Evolutionary conservation across 331 rosid genomes (phyloP), one percentile per base, ranked within the genome.

Genomic region (Rhamnella rubrinervis): DNA sequence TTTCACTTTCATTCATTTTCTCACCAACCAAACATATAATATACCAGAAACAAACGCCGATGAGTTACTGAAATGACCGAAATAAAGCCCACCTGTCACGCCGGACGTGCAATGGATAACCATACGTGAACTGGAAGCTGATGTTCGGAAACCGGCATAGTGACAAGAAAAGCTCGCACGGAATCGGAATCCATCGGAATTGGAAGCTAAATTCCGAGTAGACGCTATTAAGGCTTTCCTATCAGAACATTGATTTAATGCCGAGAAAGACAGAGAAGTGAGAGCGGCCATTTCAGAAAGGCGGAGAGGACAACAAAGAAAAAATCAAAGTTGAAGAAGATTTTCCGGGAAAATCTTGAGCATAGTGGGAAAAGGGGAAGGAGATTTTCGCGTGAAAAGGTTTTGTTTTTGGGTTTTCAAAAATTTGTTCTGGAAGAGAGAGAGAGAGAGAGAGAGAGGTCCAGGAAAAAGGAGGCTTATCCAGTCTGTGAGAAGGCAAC

Each of bases 31-130:
- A 75, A 53, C 50, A 20, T 38, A 58, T 49, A 31, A 20, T 37
- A 8, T 7, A 63, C 73, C 52, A 52, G 59, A 67, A 17, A 74
- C 51, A 75, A 23, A 6, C 19, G 23, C 26, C 23, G 66, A 47
- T 55, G 21, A 53, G n/a, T 25, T 63, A 70, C 59, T 4, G 46
- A 55, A 61, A 31, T 19, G 60, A 41, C 60, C 7, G 4, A 44
- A 26, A 44, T 17, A 51, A 61, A 66, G 63, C 69, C 8, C 72
- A 91, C 98, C 95, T 81, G 89, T 38, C 19, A 55, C 72, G 6
- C 89, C 55, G 55, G 96, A 83, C 91, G 80, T 75, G 95, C 97
- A 88, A 52, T 76, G 90, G 84, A 91, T 44, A 21, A 81, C 84
- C 92, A 85, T 72, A 14, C 84, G 79, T 63, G 92, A 83, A 23